Conservation (phyloP, 306 rosid genomes). For the Malus domestica region DNA sequence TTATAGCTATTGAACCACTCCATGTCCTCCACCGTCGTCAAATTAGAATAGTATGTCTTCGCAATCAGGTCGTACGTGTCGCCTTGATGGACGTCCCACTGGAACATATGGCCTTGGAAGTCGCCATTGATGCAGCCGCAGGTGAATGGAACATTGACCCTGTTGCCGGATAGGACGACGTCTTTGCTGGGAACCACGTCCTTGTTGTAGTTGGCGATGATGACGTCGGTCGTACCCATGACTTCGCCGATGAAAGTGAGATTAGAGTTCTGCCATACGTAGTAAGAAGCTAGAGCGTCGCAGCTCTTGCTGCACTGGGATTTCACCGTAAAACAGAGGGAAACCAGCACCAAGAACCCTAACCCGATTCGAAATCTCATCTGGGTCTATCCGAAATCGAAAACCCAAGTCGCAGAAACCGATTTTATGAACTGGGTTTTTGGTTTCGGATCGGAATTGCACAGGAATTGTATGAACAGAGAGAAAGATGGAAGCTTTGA, state of each 20-base stretch:
- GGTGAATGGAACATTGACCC: slow-evolving; percentile 43
- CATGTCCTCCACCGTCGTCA: slow-evolving; percentile 48
- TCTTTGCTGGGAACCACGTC: slow-evolving; percentile 6
- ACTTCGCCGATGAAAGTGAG: neutral
- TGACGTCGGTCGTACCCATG: slow-evolving; percentile 5
- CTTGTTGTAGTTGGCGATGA: slow-evolving; percentile 26
- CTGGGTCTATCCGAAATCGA: neutral
- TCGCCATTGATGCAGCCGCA: slow-evolving; percentile 45
- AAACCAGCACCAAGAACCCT: slow-evolving; percentile 19
- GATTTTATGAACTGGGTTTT: slow-evolving; percentile 1
- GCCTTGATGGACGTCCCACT: slow-evolving; percentile 21
- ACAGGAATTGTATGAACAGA: neutral
- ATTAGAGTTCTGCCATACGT: neutral
- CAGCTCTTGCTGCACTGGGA: slow-evolving; percentile 49
- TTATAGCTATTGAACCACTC: slow-evolving; percentile 29
- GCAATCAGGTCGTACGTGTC: slow-evolving; percentile 45
- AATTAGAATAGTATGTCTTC: slow-evolving; percentile 17
- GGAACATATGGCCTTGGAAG: slow-evolving; percentile 55
- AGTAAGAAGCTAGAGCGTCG: slow-evolving; percentile 63
- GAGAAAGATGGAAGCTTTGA: neutral
- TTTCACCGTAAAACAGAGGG: slow-evolving; percentile 23
- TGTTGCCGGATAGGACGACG: rapidly evolving
- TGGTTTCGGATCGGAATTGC: neutral
- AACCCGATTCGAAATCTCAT: slow-evolving; percentile 36
- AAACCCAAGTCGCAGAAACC: neutral